Percentiles rank a stretch among this genome's conserved stretches.
Evolutionary conservation across 345 rosid species (phyloP).

Genomic region (Citrus glauca): DNA sequence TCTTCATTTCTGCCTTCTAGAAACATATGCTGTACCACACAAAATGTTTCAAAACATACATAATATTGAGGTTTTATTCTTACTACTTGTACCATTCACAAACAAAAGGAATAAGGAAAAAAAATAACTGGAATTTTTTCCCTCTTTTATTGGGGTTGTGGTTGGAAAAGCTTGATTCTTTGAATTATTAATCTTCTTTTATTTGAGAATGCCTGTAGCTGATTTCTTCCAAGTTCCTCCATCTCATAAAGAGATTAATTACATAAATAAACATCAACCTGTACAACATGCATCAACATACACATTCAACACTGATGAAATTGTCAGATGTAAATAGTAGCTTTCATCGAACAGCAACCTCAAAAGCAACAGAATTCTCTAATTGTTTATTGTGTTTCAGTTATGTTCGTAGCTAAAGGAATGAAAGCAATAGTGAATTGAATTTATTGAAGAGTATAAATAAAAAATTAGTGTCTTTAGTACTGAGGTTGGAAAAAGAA

Average conservation of each 20-base stretch:
- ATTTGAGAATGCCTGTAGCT: too few relatives aligned
- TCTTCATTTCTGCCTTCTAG: too few relatives aligned
- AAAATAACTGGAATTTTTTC: too few relatives aligned
- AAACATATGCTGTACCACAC: too few relatives aligned
- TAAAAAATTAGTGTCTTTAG: background rate
- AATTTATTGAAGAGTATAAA: background rate
- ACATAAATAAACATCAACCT: background rate
- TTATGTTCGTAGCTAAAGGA: background rate
- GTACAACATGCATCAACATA: background rate
- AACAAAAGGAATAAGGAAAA: too few relatives aligned
- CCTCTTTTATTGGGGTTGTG: too few relatives aligned
- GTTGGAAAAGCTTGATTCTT: too few relatives aligned
- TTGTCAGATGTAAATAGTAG: background rate
- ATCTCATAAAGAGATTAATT: background rate
- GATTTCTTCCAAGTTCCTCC: too few relatives aligned
- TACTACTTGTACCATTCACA: too few relatives aligned
- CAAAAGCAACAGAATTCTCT: background rate
- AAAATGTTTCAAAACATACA: too few relatives aligned
- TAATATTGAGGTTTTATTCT: too few relatives aligned
- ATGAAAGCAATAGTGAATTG: background rate
- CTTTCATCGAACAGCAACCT: background rate
- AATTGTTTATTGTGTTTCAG: background rate
- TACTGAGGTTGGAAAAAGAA: background rate
- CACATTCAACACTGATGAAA: background rate
- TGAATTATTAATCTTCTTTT: too few relatives aligned